Evolutionary conservation across 768 basidiomycete genomes (phyloP).

Genomic region (Omphalotus guepiniiformis): DNA sequence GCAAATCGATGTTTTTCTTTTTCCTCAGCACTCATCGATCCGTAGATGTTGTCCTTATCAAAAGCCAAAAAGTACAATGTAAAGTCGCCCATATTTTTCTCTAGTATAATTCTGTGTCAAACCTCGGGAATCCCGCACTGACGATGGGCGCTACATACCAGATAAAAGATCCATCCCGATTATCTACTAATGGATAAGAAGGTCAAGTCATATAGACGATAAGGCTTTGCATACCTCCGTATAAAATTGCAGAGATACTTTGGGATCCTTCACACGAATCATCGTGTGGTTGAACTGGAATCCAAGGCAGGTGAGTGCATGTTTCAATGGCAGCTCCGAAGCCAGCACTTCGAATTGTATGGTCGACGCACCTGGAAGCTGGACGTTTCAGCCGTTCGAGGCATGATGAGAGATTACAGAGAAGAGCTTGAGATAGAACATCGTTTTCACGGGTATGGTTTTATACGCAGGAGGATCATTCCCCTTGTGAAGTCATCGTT

Average conservation of each 20-base stretch:
- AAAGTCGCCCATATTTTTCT: constrained; percentile 53
- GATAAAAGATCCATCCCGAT: constrained; percentile 77
- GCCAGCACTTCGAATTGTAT: not conserved
- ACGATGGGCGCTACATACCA: constrained; percentile 27
- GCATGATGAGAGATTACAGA: constrained; percentile 34
- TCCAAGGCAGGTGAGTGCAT: not conserved
- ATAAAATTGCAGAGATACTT: constrained; percentile 79
- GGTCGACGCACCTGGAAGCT: constrained; percentile 49
- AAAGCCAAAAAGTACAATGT: constrained; percentile 87
- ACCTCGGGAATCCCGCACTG: no score
- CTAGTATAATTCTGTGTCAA: constrained; percentile 26
- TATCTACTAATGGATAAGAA: constrained; percentile 28
- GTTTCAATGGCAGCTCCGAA: not conserved
- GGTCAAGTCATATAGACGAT: not conserved
- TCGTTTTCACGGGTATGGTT: no score
- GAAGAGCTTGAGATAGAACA: not conserved
- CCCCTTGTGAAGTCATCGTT: no score
- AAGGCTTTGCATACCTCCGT: constrained; percentile 49
- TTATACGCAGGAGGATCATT: no score
- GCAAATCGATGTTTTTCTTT: constrained; percentile 43
- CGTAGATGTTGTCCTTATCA: constrained; percentile 50
- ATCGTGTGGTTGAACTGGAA: constrained; percentile 83
- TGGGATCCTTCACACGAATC: constrained; percentile 86
- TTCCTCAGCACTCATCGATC: constrained; percentile 44
- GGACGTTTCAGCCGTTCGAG: constrained; percentile 59